Base-by-base conservation (phyloP, 2,329 filamentous ascomycete genomes). In the Penicillium verrucosum region DNA sequence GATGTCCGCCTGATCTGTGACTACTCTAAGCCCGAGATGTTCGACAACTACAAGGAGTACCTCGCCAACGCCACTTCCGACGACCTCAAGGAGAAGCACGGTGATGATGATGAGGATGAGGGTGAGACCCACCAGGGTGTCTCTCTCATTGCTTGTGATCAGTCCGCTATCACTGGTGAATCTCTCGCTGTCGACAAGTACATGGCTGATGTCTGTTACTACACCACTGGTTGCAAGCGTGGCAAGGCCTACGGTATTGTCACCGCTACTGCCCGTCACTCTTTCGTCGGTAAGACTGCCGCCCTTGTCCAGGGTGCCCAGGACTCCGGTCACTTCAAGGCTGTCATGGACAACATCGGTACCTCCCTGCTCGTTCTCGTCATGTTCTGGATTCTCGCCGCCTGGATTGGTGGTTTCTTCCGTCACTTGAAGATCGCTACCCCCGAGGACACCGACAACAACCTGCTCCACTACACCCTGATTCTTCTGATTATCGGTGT, bases 381-480 rank as follows among this genome's bases (percentile, higher is more conserved):
- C 78, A 86, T 90, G 76, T 87, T 89, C 78, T 90, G 83, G 81
- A 89, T 90, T 74, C 80, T 91, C 68, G 78, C 83, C 55, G 82
- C 86, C 66, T 90, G 88, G 88, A 88, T 90, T 65, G 88, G 88
- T 75, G 88, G 86, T 73, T 91, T 91, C 83, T 90, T 85, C 83
- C 87, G 85, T 72, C 79, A 88, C 76, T 72, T 89, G 62, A 78
- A 80, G 64, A 84, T 90, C 65, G 78, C 71, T 58, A 73, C 71
- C 47, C 70, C 71, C 43, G 66, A 84, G 66, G 63, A 80, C 54
- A 81, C 80, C 63, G 83, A 85, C 69, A 77, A 81, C 78, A 86
- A 85, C 74, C 72, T 90, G 73, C 81, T 89, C 67, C 82, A 85
- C 73, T 89, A 88, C 75, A 84, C 85, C 38, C 77, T 89, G 57